phyloP scores from a whole-genome alignment of 495 filamentous ascomycete genomes.

The Massariosphaeria phaeospora region DNA sequence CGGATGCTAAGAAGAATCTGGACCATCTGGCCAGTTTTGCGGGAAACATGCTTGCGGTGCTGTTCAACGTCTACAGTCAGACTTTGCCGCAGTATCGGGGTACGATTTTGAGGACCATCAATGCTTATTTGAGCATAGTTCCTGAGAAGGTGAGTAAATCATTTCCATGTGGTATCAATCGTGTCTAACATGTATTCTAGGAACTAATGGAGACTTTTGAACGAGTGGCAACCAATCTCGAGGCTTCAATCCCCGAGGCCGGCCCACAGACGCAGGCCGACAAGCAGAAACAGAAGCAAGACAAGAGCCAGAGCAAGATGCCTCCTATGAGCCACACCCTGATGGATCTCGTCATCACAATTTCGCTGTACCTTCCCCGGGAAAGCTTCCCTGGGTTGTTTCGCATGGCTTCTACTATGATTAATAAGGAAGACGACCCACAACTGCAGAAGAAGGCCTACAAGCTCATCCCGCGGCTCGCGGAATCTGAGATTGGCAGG shows the following conservation, averaged over 20 bases:
- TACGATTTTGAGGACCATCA: constrained; percentile 85
- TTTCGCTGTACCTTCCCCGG: constrained; percentile 85
- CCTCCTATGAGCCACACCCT: constrained; percentile 92
- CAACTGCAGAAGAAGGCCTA: constrained; percentile 99
- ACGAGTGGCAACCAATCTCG: constrained; percentile 77
- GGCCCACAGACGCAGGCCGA: constrained; percentile 47
- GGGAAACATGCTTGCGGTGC: constrained; percentile 81
- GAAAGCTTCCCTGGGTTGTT: constrained; percentile 78
- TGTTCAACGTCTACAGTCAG: constrained; percentile 97
- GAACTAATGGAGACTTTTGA: constrained; percentile 84
- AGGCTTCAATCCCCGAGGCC: constrained; percentile 62
- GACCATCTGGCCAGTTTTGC: constrained; percentile 71
- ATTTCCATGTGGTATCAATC: not conserved
- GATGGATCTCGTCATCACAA: constrained; percentile 92
- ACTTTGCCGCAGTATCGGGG: constrained; percentile 89
- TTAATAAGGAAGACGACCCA: constrained; percentile 71
- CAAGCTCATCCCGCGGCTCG: constrained; percentile 87
- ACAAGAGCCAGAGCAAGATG: constrained; percentile 59
- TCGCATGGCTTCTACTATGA: constrained; percentile 70
- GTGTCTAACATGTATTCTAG: constrained; percentile 39
- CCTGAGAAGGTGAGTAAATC: constrained; percentile 51
- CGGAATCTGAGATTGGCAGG: constrained; percentile 67
- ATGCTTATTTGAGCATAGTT: constrained; percentile 86
- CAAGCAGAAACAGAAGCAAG: constrained; percentile 58
- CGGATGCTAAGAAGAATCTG: constrained; percentile 68